A percentile compares a stretch with the other conserved stretches of the same genome.
phyloP scores from a whole-genome alignment of 345 rosid genomes.

The Heritiera fomes region DNA sequence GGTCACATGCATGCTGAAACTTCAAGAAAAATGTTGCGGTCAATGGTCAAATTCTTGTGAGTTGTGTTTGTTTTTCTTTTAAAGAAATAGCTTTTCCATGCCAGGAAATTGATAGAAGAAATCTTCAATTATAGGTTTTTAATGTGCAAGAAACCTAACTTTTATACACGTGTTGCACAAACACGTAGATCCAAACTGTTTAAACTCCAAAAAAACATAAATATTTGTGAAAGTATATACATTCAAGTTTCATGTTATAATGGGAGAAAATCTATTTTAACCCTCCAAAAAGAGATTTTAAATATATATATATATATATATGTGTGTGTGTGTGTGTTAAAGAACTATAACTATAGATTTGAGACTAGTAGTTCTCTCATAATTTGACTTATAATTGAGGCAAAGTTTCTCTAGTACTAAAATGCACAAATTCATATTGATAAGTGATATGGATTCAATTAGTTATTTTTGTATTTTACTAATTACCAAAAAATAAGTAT shows the following conservation, averaged over 20 bases:
- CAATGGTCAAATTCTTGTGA: constrained; percentile 31
- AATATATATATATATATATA: too few species aligned
- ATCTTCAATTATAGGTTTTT: neutral
- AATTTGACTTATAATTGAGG: too few species aligned
- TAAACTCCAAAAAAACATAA: neutral
- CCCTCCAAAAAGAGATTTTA: too few species aligned
- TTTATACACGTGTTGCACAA: neutral
- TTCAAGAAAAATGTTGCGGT: constrained; percentile 10
- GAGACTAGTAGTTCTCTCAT: too few species aligned
- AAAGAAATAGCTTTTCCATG: neutral
- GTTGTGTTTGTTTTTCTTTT: neutral
- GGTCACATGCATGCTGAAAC: constrained; percentile 16
- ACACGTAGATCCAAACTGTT: neutral
- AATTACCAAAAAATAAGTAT: too few species aligned
- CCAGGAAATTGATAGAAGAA: neutral
- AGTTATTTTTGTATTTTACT: neutral
- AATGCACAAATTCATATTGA: too few species aligned
- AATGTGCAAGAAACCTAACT: neutral
- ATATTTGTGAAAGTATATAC: neutral
- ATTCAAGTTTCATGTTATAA: neutral
- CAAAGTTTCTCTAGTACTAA: too few species aligned
- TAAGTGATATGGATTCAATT: neutral
- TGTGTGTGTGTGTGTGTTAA: too few species aligned
- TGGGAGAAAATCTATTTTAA: too few species aligned
- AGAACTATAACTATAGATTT: too few species aligned